Conservation (phyloP, 1,139 yeast genomes). For the Blastobotrys raffinosifermentans region DNA sequence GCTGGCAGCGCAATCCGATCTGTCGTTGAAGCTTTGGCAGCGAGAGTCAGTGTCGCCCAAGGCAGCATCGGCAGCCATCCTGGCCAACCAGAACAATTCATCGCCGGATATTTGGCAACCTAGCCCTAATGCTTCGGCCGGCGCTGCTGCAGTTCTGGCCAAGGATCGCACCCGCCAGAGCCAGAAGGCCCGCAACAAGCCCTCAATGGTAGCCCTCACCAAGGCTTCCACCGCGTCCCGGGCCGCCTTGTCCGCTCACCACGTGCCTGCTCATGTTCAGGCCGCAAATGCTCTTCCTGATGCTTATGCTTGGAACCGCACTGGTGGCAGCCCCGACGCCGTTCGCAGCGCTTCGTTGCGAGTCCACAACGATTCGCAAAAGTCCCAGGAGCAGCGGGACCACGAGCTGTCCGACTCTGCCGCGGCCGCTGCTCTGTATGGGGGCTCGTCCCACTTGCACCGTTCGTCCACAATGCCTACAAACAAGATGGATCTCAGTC, state of each 20-base stretch:
- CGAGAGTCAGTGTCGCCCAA: constrained; percentile 26
- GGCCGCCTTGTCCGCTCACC: constrained; percentile 29
- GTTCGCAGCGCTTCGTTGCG: constrained; percentile 1
- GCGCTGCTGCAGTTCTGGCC: constrained; percentile 47
- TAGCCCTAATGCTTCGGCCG: constrained; percentile 33
- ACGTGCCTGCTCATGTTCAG: constrained; percentile 30
- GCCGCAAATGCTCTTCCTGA: constrained; percentile 33
- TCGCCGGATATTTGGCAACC: constrained; percentile 33
- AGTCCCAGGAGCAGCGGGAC: no score
- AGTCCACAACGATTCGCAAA: not conserved
- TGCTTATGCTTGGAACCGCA: constrained; percentile 33
- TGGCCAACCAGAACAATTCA: constrained; percentile 28
- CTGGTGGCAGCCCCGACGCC: constrained; percentile 5
- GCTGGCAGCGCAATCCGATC: constrained; percentile 32
- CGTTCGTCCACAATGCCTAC: not conserved
- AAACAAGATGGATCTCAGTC: constrained; percentile 4
- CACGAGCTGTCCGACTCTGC: no score
- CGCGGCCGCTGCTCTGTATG: constrained; percentile 7
- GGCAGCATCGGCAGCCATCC: constrained; percentile 37
- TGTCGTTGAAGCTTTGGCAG: constrained; percentile 34
- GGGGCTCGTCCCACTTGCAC: not conserved
- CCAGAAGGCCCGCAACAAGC: constrained; percentile 10
- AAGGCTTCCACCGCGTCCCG: constrained; percentile 13
- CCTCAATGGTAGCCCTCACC: constrained; percentile 4
- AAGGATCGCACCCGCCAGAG: constrained; percentile 23